A percentile compares a stretch with the other conserved stretches of the same genome.
Evolutionary conservation across 805 yeast genomes (phyloP).

Genomic region (Wickerhamiella domercqiae): DNA sequence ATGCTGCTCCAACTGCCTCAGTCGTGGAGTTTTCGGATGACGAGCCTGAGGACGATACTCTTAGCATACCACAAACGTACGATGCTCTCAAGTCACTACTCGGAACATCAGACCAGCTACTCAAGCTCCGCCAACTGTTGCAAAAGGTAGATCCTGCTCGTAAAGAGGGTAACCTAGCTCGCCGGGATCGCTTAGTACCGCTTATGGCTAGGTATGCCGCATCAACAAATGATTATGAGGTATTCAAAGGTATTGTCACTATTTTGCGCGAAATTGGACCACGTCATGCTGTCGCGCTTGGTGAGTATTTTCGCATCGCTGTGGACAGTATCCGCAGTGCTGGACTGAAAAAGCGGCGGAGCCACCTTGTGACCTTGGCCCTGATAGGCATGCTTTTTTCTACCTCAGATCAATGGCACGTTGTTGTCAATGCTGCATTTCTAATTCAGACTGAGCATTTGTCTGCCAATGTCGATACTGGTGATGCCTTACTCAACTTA

Average conservation of each 20-base stretch:
- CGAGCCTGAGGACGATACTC: conserved; percentile 18
- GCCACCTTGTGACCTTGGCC: conserved; percentile 45
- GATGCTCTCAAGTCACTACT: conserved; percentile 5
- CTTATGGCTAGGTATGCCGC: conserved; percentile 43
- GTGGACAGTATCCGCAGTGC: conserved; percentile 41
- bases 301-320: conserved; percentile 44
- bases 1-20: conserved; percentile 3
- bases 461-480: conserved; percentile 32
- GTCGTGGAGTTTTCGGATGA: conserved; percentile 7
- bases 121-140: conserved; percentile 37
- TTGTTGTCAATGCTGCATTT: conserved; percentile 71
- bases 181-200: conserved; percentile 45
- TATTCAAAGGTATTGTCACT: conserved; percentile 25
- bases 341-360: conserved; percentile 28
- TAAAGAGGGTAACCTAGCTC: conserved; percentile 69
- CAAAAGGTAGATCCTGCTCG: conserved; percentile 56
- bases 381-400: conserved; percentile 70
- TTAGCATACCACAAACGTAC: conserved; percentile 5
- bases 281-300: conserved; percentile 46
- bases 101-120: conserved; percentile 6
- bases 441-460: conserved; percentile 59
- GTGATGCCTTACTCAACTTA: conserved; percentile 37
- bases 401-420: conserved; percentile 89
- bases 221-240: conserved; percentile 17
- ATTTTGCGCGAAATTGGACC: conserved; percentile 40